Base-by-base conservation (phyloP, 805 yeast species). In the Candida dajiaensis region DNA sequence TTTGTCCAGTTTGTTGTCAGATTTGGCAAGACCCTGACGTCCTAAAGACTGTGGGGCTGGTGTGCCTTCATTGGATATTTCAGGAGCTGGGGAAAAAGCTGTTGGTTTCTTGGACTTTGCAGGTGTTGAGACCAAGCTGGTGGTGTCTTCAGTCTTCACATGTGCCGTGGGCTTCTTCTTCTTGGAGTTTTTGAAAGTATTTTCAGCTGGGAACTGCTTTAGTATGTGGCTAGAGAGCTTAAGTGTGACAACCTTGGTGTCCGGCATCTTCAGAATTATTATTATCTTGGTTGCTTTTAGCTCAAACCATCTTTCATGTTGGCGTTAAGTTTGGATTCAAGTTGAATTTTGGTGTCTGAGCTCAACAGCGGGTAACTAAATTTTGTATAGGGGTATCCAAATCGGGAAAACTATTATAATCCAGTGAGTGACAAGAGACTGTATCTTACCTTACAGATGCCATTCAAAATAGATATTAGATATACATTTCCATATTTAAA, bases 1-100 rank as follows among this genome's bases (percentile, higher is more conserved):
- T 19, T 73, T 67, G 50, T 76, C 78, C 25, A 76, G 56, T 39
- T 50, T 50, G 38, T 50, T 46, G 19, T 52, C 55, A n/a, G 51
- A 3, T 13, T 36, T 20, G 16, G 25, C 23, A 16, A 20, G 10
- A 18, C 23, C 36, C 15, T 33, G 36, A 18, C 36, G 36, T 33
- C 36, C 36, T 8, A 43, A 46, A 1, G 52, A 40, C 10, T 52
- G 38, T n/a, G 50, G 43, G 29, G 40, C 47, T 1, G 58, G 54
- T 7, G 56, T 49, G 2, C 47, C 28, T 13, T 23, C 40, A 11
- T 20, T 21, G 8, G 52, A 43, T 4, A 45, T 49, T 15, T 50
- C 57, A 10, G 47, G 41, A 0, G 53, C 46, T 7, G 50, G 49
- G 8, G 58, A 47, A 6, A 49, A 39, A 9, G 56, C 52, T 2